Base-by-base conservation (phyloP, 139 green algal species). In the Edaphochlamys debaryana region DNA sequence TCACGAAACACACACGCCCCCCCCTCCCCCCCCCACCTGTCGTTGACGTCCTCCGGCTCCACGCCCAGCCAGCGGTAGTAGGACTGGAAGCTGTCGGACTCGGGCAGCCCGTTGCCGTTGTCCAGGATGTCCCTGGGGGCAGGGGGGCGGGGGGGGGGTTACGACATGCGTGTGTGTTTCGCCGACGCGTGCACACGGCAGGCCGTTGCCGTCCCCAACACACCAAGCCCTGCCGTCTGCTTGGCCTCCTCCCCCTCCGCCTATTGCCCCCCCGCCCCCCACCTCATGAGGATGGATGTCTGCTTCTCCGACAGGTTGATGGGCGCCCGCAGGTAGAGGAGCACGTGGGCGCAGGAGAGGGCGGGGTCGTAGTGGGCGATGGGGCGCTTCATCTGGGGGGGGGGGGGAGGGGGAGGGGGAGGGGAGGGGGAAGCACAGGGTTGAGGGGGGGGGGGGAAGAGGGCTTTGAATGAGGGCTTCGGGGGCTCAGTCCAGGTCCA, bases 281-380 rank as follows among this genome's bases (percentile, higher is more conserved):
- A 80, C 74, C 74, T 38, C 5, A 81, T 60, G 60, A 81, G 75
- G 41, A 81, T 81, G 58, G 25, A 29, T 4, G 75, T 81, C 60
- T 81, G 75, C 58, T 83, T 83, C 32, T 83, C 77, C 3, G 32
- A 5, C 25, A 75, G 3, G 77, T 83, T 74, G 32, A 83, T 38
- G 1, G 77, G 77, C 7, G 79, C 74, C 34, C 86, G 86, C 48
- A 79, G 69, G 66, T 69, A 81, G 58, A 89, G 74, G 73, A 89
- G 37, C 32, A 89, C 86, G 69, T 89, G 86, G 23, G 86, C 86
- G 60, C 63, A 71, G 40, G 70, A 71, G 41, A 89, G 67, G 4
- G 79, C 75, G 30, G 86, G 86, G 67, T 89, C 86, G 41, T 50
- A 70, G 23, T 83, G 80, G 25, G 71, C 72, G 22, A 89, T 87